A percentile compares a stretch with the other conserved stretches of the same genome.
phyloP scores from a whole-genome alignment of 768 basidiomycete species.

The Phaeotremella fagi region DNA sequence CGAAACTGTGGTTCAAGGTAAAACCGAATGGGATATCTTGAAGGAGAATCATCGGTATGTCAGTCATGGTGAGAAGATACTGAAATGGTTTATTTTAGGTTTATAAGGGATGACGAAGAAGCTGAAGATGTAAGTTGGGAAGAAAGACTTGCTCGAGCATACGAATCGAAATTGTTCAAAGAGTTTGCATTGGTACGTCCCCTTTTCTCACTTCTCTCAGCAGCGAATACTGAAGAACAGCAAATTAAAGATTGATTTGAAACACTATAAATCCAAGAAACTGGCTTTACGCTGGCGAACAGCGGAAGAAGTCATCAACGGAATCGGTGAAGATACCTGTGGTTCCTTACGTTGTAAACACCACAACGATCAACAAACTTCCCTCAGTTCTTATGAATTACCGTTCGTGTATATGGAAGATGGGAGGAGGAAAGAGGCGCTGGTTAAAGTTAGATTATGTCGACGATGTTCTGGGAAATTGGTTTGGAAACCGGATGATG shows the following conservation, averaged over 20 bases:
- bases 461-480: slow-evolving; percentile 72
- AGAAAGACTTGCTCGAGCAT: slow-evolving; percentile 78
- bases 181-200: slow-evolving; percentile 57
- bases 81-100: slow-evolving; percentile 52
- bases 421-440: slow-evolving; percentile 64
- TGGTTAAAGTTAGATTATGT: slow-evolving; percentile 90
- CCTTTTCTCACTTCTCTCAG: not conserved
- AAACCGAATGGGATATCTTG: slow-evolving; percentile 51
- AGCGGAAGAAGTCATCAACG: slow-evolving; percentile 79
- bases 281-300: slow-evolving; percentile 92
- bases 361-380: slow-evolving; percentile 51
- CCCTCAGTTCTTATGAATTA: slow-evolving; percentile 72
- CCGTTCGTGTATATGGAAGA: slow-evolving; percentile 84
- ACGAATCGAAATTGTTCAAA: slow-evolving; percentile 80
- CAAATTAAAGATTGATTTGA: slow-evolving; percentile 61
- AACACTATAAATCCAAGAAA: slow-evolving; percentile 90
- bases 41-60: slow-evolving; percentile 50
- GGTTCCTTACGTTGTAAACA: slow-evolving; percentile 78
- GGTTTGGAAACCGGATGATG: slow-evolving; percentile 56
- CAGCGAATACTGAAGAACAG: too few species aligned
- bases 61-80: not conserved
- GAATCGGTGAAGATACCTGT: slow-evolving; percentile 80
- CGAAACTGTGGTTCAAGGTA: slow-evolving; percentile 10
- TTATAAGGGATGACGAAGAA: slow-evolving; percentile 63
- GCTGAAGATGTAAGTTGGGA: slow-evolving; percentile 61